Evolutionary conservation across 2,329 filamentous ascomycete genomes (phyloP), one percentile per base, ranked within the genome.

Genomic region (Thermothelomyces thermophilus): DNA sequence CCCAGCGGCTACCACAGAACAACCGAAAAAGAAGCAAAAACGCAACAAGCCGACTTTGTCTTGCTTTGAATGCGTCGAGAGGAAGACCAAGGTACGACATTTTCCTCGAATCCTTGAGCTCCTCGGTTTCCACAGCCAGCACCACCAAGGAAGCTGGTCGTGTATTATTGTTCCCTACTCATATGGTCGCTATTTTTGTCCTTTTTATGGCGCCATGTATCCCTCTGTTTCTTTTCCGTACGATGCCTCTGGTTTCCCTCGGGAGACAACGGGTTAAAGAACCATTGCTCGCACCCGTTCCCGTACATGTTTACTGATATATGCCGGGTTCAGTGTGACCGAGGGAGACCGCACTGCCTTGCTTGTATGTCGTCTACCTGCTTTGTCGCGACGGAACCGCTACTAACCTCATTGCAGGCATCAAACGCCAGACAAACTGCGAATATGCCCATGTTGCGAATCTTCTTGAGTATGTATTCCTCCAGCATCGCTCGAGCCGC

Each of bases 31-130:
- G 71, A 88, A 86, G 69, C 86, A 90, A 70, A 90, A 86, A 71
- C 80, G 87, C 41, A 91, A 91, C 68, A 91, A 91, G 66, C 87
- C 87, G 3, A 90, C 86, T 1, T 64, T 90, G 55, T 88, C 84
- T 42, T 90, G 87, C 61, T 78, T 83, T 54, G 85, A 89, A 64
- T 91, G 87, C 62, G 87, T 90, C 19, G 85, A 89, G 68, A 75
- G 86, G 58, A 90, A 90, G 70, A 90, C 86, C 20, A 90, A 88
- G 75, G 84, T 84, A 64, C 57, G 76, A n/a, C 41, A 26, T 46
- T 37, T 45, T 58, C 35, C 5, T 37, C 43, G 9, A 28, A 10
- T 24, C 40, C 33, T 49, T 13, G 11, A n/a, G 19, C 6, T 42
- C 13, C 11, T 16, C n/a, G n/a, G n/a, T 22, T 24, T 46, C 5